Percentiles rank a stretch among this genome's conserved stretches.
phyloP scores from a whole-genome alignment of 768 basidiomycete species.

The Hypholoma sublateritium region DNA sequence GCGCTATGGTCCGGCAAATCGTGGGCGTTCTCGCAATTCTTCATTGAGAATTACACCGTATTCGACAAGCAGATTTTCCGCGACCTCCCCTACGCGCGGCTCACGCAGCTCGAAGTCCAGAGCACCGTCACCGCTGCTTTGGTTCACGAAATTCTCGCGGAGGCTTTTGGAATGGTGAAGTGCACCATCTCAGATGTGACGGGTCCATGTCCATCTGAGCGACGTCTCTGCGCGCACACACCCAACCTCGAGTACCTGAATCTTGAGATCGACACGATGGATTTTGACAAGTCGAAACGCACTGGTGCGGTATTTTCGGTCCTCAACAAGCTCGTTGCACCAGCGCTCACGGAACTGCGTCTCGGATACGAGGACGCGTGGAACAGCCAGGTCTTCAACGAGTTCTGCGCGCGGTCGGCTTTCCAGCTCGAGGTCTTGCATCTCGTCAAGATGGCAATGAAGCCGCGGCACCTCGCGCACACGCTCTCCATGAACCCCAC shows the following conservation, averaged over 20 bases:
- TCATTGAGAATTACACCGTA: background rate
- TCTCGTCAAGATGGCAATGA: slow-evolving; percentile 1
- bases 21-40: background rate
- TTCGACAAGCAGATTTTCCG: slow-evolving; percentile 5
- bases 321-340: background rate
- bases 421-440: background rate
- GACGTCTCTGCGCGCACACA: background rate
- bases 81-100: slow-evolving; percentile 2
- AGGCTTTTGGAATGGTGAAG: slow-evolving; percentile 1
- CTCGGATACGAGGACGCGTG: slow-evolving; percentile 1
- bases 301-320: background rate
- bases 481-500: background rate
- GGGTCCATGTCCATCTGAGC: background rate
- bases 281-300: background rate
- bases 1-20: background rate
- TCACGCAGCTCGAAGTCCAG: slow-evolving; percentile 1
- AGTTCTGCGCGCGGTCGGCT: background rate
- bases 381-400: background rate
- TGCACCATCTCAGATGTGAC: slow-evolving; percentile 1
- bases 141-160: slow-evolving; percentile 1
- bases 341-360: background rate
- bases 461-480: background rate
- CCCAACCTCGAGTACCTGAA: slow-evolving; percentile 4
- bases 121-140: slow-evolving; percentile 1
- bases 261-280: background rate